Percentiles rank a stretch among this genome's conserved stretches.
phyloP scores from a whole-genome alignment of 768 basidiomycete species.

The Lentinula guzmanii region DNA sequence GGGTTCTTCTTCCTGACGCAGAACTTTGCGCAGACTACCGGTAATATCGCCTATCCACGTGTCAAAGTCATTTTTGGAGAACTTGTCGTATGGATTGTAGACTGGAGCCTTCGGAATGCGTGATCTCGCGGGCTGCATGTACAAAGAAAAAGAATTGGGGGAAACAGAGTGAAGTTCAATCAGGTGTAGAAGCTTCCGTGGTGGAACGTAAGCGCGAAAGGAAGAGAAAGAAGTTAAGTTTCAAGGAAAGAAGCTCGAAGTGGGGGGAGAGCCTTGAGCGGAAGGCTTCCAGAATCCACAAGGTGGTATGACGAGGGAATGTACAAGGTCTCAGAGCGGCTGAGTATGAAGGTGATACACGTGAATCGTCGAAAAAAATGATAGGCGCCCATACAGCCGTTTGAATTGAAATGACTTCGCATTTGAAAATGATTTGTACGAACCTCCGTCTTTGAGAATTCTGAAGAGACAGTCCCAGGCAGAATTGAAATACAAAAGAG shows the following conservation, averaged over 20 bases:
- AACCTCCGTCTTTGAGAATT: too few relatives aligned
- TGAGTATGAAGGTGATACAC: background rate
- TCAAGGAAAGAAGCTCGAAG: background rate
- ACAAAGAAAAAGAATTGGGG: background rate
- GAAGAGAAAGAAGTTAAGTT: too few relatives aligned
- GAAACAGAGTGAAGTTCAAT: background rate
- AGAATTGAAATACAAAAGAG: too few relatives aligned
- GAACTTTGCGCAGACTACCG: conserved; percentile 46
- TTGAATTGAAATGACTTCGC: too few relatives aligned
- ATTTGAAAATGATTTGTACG: too few relatives aligned
- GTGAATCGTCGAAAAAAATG: background rate
- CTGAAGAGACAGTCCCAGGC: too few relatives aligned
- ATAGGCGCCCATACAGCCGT: background rate
- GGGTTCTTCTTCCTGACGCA: conserved; percentile 32
- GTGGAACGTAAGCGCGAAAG: too few relatives aligned
- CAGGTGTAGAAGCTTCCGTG: too few relatives aligned
- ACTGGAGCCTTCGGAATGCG: conserved; percentile 40
- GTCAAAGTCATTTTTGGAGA: conserved; percentile 64
- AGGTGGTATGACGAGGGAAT: background rate
- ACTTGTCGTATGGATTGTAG: conserved; percentile 69
- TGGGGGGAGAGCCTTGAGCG: background rate
- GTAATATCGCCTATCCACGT: conserved; percentile 65
- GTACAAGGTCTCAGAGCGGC: background rate
- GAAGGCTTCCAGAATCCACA: background rate
- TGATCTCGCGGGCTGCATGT: background rate